Conservation (phyloP, 2,329 filamentous ascomycete species). For the Hirsutella rhossiliensis region DNA sequence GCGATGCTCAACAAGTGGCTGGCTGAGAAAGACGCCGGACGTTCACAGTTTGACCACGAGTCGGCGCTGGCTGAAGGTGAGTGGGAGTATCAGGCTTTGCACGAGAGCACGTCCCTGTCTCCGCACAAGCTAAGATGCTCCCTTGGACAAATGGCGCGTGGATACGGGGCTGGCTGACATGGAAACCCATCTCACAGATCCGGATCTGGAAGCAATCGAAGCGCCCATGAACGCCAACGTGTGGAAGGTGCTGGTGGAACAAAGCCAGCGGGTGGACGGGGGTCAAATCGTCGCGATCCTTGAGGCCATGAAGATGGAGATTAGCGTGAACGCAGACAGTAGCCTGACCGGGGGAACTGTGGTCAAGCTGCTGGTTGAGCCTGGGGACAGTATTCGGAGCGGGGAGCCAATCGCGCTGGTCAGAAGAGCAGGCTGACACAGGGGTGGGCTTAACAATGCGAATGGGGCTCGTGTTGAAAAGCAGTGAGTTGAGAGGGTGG, state of each 20-base stretch:
- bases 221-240: constrained; percentile 28
- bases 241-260: constrained; percentile 37
- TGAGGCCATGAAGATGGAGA: constrained; percentile 47
- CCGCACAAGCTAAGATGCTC: no score
- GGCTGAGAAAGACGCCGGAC: background rate
- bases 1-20: background rate
- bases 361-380: background rate
- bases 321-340: constrained; percentile 11
- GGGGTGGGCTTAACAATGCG: no score
- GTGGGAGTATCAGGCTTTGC: background rate
- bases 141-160: background rate
- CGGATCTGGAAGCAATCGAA: background rate
- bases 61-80: background rate
- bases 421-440: background rate
- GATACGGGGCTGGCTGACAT: background rate
- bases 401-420: background rate
- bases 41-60: background rate
- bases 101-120: background rate
- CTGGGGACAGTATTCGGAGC: background rate
- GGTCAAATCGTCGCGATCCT: constrained; percentile 25
- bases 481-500: no score
- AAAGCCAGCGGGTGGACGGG: constrained; percentile 20
- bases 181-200: background rate
- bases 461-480: no score
- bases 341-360: background rate